Percentiles rank a stretch among this genome's conserved stretches.
phyloP scores from a whole-genome alignment of 805 yeast genomes.

The Nakazawaea populi region DNA sequence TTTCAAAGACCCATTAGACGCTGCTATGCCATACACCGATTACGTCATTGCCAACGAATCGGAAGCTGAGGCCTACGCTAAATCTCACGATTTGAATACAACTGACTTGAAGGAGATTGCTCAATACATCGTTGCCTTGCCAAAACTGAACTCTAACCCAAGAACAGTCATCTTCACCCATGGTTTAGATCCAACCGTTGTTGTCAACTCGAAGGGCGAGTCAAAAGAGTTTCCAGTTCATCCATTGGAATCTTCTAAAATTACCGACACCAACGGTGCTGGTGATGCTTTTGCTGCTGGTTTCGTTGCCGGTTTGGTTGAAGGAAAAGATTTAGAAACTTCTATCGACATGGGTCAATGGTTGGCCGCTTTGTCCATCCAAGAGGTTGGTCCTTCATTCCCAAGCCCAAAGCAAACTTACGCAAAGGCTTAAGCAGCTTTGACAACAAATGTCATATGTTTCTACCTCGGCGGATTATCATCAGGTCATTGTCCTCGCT shows the following conservation, averaged over 20 bases:
- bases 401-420: slow-evolving; percentile 70
- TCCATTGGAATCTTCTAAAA: slow-evolving; percentile 57
- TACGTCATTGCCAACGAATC: slow-evolving; percentile 92
- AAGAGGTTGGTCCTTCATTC: slow-evolving; percentile 91
- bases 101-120: slow-evolving; percentile 74
- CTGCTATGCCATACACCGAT: slow-evolving; percentile 81
- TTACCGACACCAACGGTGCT: slow-evolving; percentile 96
- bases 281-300: slow-evolving; percentile 99
- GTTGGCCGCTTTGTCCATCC: slow-evolving; percentile 90
- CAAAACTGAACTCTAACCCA: slow-evolving; percentile 66
- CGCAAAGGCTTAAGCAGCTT: slow-evolving; percentile 11
- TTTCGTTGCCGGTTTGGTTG: slow-evolving; percentile 81
- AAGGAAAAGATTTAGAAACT: slow-evolving; percentile 56
- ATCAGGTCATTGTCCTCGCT: no score
- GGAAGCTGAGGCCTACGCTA: slow-evolving; percentile 93
- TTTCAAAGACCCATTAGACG: slow-evolving; percentile 86
- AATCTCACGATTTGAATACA: slow-evolving; percentile 63
- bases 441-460: no score
- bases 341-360: slow-evolving; percentile 86
- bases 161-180: slow-evolving; percentile 94
- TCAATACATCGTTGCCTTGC: slow-evolving; percentile 68
- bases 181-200: slow-evolving; percentile 87
- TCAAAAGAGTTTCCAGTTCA: slow-evolving; percentile 57
- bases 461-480: no score
- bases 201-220: slow-evolving; percentile 41